Evolutionary conservation across 139 green algal species (phyloP).

Genomic region (Chlamydomonas eustigma): DNA sequence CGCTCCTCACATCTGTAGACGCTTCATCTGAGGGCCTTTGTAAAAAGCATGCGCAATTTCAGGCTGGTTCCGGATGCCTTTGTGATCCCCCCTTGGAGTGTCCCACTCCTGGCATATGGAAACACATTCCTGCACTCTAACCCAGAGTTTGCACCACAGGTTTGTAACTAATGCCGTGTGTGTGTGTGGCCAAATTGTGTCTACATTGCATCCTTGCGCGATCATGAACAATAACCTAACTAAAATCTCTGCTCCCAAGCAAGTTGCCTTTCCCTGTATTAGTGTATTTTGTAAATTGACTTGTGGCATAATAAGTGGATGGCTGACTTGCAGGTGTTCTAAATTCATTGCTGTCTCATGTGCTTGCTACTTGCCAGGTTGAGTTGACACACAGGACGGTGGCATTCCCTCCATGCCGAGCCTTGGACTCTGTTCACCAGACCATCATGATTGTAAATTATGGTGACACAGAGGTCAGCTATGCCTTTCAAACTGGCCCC

Average conservation of each 20-base stretch:
- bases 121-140: slow-evolving; percentile 53
- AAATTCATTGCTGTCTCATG: too few relatives aligned
- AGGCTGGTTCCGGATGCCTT: slow-evolving; percentile 50
- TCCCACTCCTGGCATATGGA: slow-evolving; percentile 25
- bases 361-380: too few relatives aligned
- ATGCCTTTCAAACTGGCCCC: slow-evolving; percentile 29
- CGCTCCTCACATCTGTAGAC: too few relatives aligned
- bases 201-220: too few relatives aligned
- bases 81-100: slow-evolving; percentile 48
- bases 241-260: too few relatives aligned
- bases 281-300: too few relatives aligned
- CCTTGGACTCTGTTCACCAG: slow-evolving; percentile 37
- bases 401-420: slow-evolving; percentile 48
- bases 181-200: not conserved
- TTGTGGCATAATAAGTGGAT: too few relatives aligned
- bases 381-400: slow-evolving; percentile 22
- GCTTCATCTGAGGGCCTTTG: slow-evolving; percentile 32
- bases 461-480: slow-evolving; percentile 59
- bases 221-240: too few relatives aligned
- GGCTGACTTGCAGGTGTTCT: too few relatives aligned
- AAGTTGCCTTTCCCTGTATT: too few relatives aligned
- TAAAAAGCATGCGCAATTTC: slow-evolving; percentile 67
- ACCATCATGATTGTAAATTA: slow-evolving; percentile 59
- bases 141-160: slow-evolving; percentile 48
- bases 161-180: not conserved